These are phyloP conservation scores for Cercospora berteroae DNA, from an alignment of 2,329 filamentous ascomycete species.

Conservation along the genomic window DNA sequence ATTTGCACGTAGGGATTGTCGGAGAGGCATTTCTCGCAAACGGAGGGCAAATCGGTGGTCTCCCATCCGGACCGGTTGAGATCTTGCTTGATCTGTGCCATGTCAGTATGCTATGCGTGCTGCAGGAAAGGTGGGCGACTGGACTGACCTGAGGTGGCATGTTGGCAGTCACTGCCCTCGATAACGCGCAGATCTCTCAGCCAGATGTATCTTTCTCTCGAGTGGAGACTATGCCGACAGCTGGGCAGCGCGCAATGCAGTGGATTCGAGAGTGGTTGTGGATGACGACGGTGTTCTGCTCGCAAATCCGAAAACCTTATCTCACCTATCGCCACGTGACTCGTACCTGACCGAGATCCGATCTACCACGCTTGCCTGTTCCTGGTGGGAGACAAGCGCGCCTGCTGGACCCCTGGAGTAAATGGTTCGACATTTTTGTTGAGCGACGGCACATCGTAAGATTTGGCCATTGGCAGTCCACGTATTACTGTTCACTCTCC, in stretches of 20 bases:
- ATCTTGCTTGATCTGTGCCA: constrained; percentile 92
- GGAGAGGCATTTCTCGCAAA: constrained; percentile 88
- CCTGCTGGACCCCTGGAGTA: constrained; percentile 7
- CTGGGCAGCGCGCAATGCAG: not conserved
- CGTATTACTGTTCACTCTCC: constrained; percentile 1
- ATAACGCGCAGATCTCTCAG: not conserved
- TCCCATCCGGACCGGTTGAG: constrained; percentile 96
- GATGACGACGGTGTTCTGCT: not conserved
- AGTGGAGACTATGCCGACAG: not conserved
- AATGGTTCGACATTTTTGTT: constrained; percentile 13
- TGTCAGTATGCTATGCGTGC: constrained; percentile 53
- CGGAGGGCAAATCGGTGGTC: constrained; percentile 82
- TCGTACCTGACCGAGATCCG: constrained; percentile 3
- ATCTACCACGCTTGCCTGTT: constrained; percentile 5
- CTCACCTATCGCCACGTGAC: not conserved
- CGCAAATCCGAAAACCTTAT: constrained; percentile 6
- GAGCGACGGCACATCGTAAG: constrained; percentile 4
- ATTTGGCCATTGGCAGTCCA: constrained; percentile 11
- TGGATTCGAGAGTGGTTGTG: not conserved
- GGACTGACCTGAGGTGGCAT: not conserved
- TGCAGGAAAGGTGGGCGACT: not conserved
- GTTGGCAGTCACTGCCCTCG: not conserved
- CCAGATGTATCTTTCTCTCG: not conserved
- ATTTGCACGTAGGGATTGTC: constrained; percentile 98
- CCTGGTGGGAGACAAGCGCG: constrained; percentile 1